These are phyloP conservation scores for Vaucheria bursata DNA, from an alignment of 352 stramenopile species.

Conservation along the genomic window DNA sequence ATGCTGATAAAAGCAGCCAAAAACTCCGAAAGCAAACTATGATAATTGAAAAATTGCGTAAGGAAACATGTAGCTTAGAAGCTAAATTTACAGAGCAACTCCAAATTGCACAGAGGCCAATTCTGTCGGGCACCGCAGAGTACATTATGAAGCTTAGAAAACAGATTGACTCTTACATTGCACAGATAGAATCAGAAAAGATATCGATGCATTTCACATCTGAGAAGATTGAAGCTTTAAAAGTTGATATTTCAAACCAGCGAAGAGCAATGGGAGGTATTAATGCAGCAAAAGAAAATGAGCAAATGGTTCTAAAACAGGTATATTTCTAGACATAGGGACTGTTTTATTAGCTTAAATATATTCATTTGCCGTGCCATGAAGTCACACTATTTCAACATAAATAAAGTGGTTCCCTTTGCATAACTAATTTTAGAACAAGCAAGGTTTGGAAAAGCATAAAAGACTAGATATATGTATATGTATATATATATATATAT, in stretches of 20 bases:
- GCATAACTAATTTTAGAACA: no score
- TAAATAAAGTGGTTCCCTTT: no score
- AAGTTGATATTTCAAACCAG: constrained; percentile 61
- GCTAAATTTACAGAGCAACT: constrained; percentile 74
- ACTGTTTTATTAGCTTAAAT: no score
- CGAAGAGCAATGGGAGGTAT: constrained; percentile 88
- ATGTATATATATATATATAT: no score
- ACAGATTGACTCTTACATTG: constrained; percentile 73
- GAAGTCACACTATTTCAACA: no score
- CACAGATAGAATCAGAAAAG: constrained; percentile 69
- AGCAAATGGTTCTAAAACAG: constrained; percentile 88
- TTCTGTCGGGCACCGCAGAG: constrained; percentile 27
- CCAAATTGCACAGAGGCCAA: constrained; percentile 69
- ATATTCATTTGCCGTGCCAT: no score
- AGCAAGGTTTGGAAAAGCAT: no score
- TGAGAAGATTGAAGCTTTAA: constrained; percentile 57
- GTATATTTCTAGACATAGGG: constrained; percentile 53
- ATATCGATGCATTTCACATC: constrained; percentile 69
- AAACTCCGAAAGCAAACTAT: constrained; percentile 84
- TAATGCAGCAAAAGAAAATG: constrained; percentile 85
- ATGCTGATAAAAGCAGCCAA: constrained; percentile 79
- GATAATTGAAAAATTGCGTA: constrained; percentile 55
- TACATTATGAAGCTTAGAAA: constrained; percentile 60
- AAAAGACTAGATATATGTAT: no score
- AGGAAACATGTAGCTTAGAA: constrained; percentile 63